These are phyloP conservation scores for Sporopachydermia lactativora DNA, from an alignment of 805 yeast genomes.

Conservation along the genomic window DNA sequence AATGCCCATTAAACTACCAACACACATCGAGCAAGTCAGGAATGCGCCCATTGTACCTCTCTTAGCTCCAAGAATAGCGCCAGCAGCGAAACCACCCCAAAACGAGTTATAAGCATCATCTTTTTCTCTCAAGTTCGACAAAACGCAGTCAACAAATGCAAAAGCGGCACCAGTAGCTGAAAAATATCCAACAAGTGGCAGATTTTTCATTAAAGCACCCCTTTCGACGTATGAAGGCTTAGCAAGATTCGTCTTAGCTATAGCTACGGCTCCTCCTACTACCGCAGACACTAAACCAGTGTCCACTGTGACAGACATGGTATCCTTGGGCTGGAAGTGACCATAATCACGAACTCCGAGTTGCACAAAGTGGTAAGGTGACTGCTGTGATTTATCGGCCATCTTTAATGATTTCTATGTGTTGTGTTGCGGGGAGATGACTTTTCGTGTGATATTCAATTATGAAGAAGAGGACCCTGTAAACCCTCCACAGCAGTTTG, in stretches of 20 bases:
- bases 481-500: no score
- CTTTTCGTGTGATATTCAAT: no score
- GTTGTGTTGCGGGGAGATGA: no score
- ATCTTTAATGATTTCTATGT: no score
- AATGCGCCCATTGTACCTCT: constrained; percentile 17
- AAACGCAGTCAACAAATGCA: constrained; percentile 26
- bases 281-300: not conserved
- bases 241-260: not conserved
- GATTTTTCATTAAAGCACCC: not conserved
- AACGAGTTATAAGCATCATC: constrained; percentile 50
- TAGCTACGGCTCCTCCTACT: not conserved
- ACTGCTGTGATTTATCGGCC: no score
- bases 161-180: constrained; percentile 39
- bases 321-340: not conserved
- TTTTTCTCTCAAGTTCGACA: constrained; percentile 46
- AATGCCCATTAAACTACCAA: constrained; percentile 5
- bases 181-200: constrained; percentile 14
- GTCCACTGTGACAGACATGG: not conserved
- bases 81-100: constrained; percentile 32
- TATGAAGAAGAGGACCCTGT: no score
- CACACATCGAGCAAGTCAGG: constrained; percentile 4
- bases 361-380: not conserved
- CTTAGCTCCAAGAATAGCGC: constrained; percentile 26
- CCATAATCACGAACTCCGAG: not conserved
- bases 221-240: not conserved